Percentiles rank a stretch among this genome's conserved stretches.
These are phyloP conservation scores for Ophiostoma sp. DNA, from an alignment of 2,329 filamentous ascomycete species.

Conservation along the genomic window DNA sequence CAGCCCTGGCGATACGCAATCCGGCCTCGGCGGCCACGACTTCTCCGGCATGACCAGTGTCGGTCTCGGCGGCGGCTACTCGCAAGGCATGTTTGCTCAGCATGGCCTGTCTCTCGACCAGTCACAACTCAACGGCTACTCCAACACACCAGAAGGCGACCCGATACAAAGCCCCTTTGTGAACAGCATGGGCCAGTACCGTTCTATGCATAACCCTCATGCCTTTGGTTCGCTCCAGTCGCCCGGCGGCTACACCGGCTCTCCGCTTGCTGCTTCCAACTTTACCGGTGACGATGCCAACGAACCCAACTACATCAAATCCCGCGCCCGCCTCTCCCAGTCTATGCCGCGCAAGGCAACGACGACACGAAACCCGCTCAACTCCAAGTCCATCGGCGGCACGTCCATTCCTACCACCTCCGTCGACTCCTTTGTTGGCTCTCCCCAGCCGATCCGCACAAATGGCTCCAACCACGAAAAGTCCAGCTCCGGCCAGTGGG, in stretches of 20 bases:
- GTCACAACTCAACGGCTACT: conserved; percentile 75
- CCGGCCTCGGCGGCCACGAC: conserved; percentile 56
- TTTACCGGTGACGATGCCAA: conserved; percentile 47
- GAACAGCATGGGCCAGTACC: conserved; percentile 74
- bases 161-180: conserved; percentile 90
- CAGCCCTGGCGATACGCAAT: conserved; percentile 54
- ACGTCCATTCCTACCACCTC: conserved; percentile 67
- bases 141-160: conserved; percentile 86
- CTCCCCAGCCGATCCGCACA: conserved; percentile 73
- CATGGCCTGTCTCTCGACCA: conserved; percentile 66
- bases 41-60: conserved; percentile 57
- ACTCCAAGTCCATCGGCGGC: conserved; percentile 76
- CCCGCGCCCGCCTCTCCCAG: conserved; percentile 59
- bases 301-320: conserved; percentile 57
- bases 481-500: conserved; percentile 84
- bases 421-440: conserved; percentile 66
- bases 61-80: conserved; percentile 54
- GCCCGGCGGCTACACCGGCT: conserved; percentile 50
- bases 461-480: conserved; percentile 70
- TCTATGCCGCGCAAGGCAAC: conserved; percentile 72
- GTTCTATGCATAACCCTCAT: conserved; percentile 63
- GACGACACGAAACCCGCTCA: conserved; percentile 75
- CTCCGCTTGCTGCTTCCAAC: conserved; percentile 52
- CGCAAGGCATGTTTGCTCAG: conserved; percentile 56
- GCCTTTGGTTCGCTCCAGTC: conserved; percentile 58